Conservation (phyloP, 169 alveolate species). For the Theileria orientalis region DNA sequence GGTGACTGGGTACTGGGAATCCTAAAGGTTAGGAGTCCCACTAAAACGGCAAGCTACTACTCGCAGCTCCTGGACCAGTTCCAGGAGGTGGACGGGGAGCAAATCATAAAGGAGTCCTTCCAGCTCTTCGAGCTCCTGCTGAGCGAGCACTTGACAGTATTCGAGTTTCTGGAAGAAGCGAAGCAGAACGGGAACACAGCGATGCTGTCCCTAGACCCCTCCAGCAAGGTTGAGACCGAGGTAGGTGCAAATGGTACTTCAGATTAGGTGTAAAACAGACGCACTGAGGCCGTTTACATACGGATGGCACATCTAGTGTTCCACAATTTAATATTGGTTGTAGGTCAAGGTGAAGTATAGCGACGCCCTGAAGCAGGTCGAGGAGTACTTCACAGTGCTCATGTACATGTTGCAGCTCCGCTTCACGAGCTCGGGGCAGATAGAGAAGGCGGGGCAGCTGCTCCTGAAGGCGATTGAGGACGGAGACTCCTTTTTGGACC, state of each 20-base stretch:
- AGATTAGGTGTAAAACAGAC: too few species aligned
- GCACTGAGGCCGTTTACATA: too few species aligned
- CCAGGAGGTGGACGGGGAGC: slow-evolving; percentile 73
- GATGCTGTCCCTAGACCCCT: slow-evolving; percentile 36
- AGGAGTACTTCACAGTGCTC: slow-evolving; percentile 74
- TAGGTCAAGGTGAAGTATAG: slow-evolving; percentile 40
- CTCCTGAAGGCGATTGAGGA: slow-evolving; percentile 61
- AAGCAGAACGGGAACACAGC: slow-evolving; percentile 65
- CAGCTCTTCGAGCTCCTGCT: slow-evolving; percentile 69
- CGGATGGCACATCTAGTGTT: too few species aligned
- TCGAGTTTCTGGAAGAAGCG: slow-evolving; percentile 70
- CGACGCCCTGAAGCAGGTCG: slow-evolving; percentile 69
- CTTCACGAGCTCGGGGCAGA: slow-evolving; percentile 68
- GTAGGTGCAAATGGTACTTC: too few species aligned
- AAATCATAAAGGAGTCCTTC: slow-evolving; percentile 68
- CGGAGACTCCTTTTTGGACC: slow-evolving; percentile 64
- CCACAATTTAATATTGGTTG: too few species aligned
- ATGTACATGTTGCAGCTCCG: slow-evolving; percentile 73
- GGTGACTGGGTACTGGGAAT: slow-evolving; percentile 76
- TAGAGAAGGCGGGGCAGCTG: slow-evolving; percentile 71
- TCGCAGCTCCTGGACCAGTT: slow-evolving; percentile 67
- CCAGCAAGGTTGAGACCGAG: slow-evolving; percentile 46
- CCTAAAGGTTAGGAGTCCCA: slow-evolving; percentile 64
- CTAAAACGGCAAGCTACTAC: slow-evolving; percentile 66
- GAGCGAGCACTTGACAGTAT: slow-evolving; percentile 68